Conservation (phyloP, 2,329 filamentous ascomycete species). For the Hypoxylon sp. region DNA sequence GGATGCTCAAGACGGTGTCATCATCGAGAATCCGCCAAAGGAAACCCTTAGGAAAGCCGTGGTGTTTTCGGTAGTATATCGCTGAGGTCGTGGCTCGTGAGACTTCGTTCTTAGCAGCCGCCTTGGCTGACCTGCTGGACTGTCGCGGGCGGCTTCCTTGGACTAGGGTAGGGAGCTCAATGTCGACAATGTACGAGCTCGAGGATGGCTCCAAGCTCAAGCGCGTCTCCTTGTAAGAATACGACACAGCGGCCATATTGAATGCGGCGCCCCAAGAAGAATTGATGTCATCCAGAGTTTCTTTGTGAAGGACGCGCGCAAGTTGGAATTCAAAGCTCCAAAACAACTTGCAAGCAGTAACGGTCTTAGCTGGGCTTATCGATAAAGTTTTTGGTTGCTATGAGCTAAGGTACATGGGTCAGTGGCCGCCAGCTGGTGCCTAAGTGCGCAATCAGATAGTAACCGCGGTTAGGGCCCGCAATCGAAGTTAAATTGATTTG, state of each 20-base stretch:
- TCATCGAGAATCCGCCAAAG: constrained; percentile 91
- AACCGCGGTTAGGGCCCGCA: too few species aligned
- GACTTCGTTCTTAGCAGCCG: constrained; percentile 73
- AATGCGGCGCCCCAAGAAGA: constrained; percentile 66
- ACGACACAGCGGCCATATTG: constrained; percentile 75
- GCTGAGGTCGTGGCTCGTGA: constrained; percentile 82
- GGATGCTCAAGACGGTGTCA: constrained; percentile 82
- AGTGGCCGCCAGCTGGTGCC: constrained; percentile 1
- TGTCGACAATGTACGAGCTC: constrained; percentile 75
- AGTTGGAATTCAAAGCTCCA: constrained; percentile 24
- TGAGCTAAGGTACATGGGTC: background rate
- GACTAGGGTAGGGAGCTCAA: constrained; percentile 72
- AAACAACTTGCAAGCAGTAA: constrained; percentile 24
- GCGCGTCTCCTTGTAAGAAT: constrained; percentile 87
- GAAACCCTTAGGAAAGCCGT: constrained; percentile 83
- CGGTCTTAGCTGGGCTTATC: constrained; percentile 25
- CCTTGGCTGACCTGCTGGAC: constrained; percentile 54
- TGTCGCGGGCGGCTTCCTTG: constrained; percentile 60
- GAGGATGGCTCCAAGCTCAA: constrained; percentile 82
- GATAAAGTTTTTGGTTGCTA: constrained; percentile 31
- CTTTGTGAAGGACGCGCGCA: constrained; percentile 22
- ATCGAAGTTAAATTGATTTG: constrained; percentile 28
- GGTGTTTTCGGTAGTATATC: constrained; percentile 84
- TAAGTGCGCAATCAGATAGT: too few species aligned
- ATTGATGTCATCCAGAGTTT: constrained; percentile 31